These are phyloP conservation scores for Lantana camara DNA, from an alignment of 257 asterid genomes.

Conservation along the genomic window DNA sequence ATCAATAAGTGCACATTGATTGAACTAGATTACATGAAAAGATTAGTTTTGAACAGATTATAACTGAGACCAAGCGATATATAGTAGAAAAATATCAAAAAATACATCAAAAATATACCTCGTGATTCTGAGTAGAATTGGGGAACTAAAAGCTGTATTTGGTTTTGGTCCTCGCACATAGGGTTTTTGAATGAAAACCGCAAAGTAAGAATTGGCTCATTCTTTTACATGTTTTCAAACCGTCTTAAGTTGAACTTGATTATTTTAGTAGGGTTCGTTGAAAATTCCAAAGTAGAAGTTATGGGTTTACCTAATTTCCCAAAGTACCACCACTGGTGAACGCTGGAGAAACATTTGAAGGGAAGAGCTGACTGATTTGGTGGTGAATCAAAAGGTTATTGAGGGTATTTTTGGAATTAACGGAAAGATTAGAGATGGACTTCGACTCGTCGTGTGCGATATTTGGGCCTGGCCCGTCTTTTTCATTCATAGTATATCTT, in stretches of 20 bases:
- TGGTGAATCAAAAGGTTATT: not conserved
- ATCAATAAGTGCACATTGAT: not conserved
- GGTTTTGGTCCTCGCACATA: not conserved
- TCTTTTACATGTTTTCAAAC: not conserved
- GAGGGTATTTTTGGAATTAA: not conserved
- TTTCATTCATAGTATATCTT: too few species aligned
- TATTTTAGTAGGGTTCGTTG: not conserved
- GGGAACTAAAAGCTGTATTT: not conserved
- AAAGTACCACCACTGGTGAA: not conserved
- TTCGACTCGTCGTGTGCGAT: too few species aligned
- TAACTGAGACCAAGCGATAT: not conserved
- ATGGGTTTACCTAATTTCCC: constrained; percentile 1
- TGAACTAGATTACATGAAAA: not conserved
- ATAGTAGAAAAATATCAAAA: not conserved
- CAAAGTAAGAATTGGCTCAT: not conserved
- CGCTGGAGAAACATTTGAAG: not conserved
- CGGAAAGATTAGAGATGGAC: too few species aligned
- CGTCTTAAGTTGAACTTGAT: not conserved
- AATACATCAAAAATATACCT: not conserved
- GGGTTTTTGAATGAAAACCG: not conserved
- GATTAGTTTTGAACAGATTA: not conserved
- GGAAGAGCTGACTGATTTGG: not conserved
- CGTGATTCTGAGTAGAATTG: not conserved
- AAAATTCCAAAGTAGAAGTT: constrained; percentile 15
- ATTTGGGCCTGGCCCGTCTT: too few species aligned